Conservation (phyloP, 2,329 filamentous ascomycete genomes). For the Knufia fluminis region DNA sequence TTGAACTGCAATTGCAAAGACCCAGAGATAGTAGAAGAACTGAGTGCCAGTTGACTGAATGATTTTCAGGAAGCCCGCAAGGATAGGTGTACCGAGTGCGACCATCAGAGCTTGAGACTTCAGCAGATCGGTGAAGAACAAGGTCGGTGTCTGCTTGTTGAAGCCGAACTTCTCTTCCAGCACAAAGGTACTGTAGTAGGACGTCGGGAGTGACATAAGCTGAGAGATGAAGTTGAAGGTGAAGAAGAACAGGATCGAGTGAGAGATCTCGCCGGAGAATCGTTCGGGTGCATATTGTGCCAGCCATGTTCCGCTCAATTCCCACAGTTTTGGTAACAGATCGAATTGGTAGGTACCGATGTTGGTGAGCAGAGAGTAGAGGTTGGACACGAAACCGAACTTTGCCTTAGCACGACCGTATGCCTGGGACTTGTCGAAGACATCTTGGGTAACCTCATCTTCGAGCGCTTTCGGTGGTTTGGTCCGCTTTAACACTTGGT, state of each 20-base stretch:
- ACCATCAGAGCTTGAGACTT: constrained; percentile 80
- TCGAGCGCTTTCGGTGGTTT: constrained; percentile 77
- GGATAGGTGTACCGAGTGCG: constrained; percentile 73
- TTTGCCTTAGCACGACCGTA: constrained; percentile 94
- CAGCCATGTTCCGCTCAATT: constrained; percentile 65
- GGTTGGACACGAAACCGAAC: constrained; percentile 69
- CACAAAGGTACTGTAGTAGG: constrained; percentile 89
- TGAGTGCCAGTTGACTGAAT: constrained; percentile 85
- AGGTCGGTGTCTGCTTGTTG: constrained; percentile 89
- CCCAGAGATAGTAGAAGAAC: constrained; percentile 98
- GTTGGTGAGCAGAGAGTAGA: constrained; percentile 83
- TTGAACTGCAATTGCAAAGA: constrained; percentile 82
- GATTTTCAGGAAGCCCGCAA: constrained; percentile 86
- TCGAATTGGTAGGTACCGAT: constrained; percentile 83
- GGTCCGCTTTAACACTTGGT: constrained; percentile 69
- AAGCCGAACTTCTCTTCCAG: constrained; percentile 96
- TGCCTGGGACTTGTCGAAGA: constrained; percentile 82
- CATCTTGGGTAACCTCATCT: constrained; percentile 78
- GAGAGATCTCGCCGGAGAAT: constrained; percentile 85
- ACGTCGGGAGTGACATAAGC: constrained; percentile 66
- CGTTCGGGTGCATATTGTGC: constrained; percentile 63
- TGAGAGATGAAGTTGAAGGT: constrained; percentile 76
- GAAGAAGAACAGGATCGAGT: constrained; percentile 87
- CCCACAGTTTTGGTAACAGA: constrained; percentile 84
- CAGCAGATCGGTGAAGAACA: constrained; percentile 83